Conservation (phyloP, 164 flowering plant species). For the Kingdonia uniflora region DNA sequence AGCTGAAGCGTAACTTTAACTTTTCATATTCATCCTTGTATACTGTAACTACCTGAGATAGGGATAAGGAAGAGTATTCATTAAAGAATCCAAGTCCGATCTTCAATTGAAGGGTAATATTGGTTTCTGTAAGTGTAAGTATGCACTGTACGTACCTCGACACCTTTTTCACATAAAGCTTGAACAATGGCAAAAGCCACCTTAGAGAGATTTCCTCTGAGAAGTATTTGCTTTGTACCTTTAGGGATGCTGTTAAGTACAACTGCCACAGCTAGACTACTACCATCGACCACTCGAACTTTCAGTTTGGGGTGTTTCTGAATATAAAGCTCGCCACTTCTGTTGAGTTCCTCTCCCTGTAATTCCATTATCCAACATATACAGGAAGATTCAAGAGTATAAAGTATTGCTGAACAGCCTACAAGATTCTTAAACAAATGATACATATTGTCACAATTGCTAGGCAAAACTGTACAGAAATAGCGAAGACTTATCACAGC, state of each 20-base stretch:
- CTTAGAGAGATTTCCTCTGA: slow-evolving; percentile 41
- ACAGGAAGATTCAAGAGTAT: too few species aligned
- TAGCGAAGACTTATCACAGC: too few species aligned
- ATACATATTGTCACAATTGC: too few species aligned
- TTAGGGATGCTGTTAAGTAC: slow-evolving; percentile 50
- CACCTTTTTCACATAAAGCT: slow-evolving; percentile 36
- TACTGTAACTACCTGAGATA: slow-evolving; percentile 14
- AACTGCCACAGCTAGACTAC: slow-evolving; percentile 42
- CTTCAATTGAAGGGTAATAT: too few species aligned
- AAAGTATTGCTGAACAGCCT: too few species aligned
- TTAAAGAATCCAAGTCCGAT: too few species aligned
- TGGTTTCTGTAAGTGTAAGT: too few species aligned
- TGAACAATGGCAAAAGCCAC: slow-evolving; percentile 27
- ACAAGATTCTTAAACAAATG: too few species aligned
- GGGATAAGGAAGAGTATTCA: too few species aligned
- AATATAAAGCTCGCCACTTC: slow-evolving; percentile 46
- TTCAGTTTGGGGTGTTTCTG: slow-evolving; percentile 38
- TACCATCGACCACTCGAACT: slow-evolving; percentile 20
- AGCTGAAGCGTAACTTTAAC: slow-evolving; percentile 13
- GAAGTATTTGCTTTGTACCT: slow-evolving; percentile 39
- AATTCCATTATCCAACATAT: not conserved
- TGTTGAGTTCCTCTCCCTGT: slow-evolving; percentile 22
- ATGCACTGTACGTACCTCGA: slow-evolving; percentile 31
- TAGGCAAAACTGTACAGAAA: too few species aligned
- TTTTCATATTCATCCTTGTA: slow-evolving; percentile 12